Conservation (phyloP, 2,329 filamentous ascomycete genomes). For the Fusarium circinatum region DNA sequence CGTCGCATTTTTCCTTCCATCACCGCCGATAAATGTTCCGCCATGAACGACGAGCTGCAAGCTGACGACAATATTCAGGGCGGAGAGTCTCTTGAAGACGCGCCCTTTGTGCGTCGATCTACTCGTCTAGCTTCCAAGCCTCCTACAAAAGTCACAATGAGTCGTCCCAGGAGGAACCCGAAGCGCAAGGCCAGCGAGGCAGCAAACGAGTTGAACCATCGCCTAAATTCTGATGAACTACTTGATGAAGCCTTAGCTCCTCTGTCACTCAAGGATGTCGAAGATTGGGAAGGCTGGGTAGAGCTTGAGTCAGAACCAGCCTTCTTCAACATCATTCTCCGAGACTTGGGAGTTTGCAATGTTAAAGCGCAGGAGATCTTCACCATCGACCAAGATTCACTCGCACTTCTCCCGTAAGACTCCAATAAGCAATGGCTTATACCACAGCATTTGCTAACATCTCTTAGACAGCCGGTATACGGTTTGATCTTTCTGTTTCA, state of each 20-base stretch:
- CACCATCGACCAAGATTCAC: conserved; percentile 72
- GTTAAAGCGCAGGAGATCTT: conserved; percentile 82
- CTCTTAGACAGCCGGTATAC: conserved; percentile 74
- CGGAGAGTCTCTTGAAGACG: background rate
- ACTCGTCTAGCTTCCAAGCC: conserved; percentile 26
- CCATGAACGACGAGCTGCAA: conserved; percentile 1
- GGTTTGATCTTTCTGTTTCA: conserved; percentile 92
- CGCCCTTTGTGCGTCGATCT: conserved; percentile 32
- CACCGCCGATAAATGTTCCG: background rate
- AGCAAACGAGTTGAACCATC: conserved; percentile 41
- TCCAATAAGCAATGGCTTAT: background rate
- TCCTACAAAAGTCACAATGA: conserved; percentile 20
- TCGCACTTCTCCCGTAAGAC: conserved; percentile 70
- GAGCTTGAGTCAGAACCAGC: conserved; percentile 92
- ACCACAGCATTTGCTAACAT: conserved; percentile 12
- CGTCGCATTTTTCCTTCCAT: background rate
- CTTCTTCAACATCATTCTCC: conserved; percentile 87
- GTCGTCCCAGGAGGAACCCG: conserved; percentile 50
- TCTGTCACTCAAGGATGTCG: conserved; percentile 62
- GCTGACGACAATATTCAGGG: conserved; percentile 23
- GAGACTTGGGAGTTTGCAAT: conserved; percentile 78
- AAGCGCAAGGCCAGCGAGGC: conserved; percentile 57
- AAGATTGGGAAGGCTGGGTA: conserved; percentile 77
- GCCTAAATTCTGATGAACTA: conserved; percentile 52
- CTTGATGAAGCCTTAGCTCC: conserved; percentile 59